Evolutionary conservation across 257 asterid species (phyloP).

Genomic region (Solanum lycopersicoides): DNA sequence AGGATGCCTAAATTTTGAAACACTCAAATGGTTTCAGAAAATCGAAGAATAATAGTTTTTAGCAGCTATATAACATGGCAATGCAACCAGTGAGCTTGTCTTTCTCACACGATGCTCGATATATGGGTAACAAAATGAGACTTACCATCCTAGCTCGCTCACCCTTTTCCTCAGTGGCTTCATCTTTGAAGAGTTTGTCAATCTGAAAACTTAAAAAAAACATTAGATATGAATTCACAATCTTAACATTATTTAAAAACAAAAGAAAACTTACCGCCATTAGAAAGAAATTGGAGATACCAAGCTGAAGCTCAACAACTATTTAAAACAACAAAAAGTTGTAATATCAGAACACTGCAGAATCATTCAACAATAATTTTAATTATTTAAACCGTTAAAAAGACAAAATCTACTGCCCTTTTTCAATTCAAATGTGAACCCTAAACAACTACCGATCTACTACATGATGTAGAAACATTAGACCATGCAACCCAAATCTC

Average conservation of each 20-base stretch:
- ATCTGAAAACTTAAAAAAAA: slow-evolving; percentile 10
- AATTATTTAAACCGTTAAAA: neutral
- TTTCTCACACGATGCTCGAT: neutral
- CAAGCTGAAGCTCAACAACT: neutral
- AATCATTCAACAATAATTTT: neutral
- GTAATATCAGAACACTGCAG: neutral
- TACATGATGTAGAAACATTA: neutral
- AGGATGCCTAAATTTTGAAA: slow-evolving; percentile 54
- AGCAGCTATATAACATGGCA: neutral
- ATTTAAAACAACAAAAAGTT: neutral
- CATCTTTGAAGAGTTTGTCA: slow-evolving; percentile 70
- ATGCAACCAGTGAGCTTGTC: neutral
- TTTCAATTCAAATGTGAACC: neutral
- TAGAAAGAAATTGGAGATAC: neutral
- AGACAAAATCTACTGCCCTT: neutral
- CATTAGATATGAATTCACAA: neutral
- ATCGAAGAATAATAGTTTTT: neutral
- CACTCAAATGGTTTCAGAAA: neutral
- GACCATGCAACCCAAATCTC: neutral
- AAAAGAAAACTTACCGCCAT: neutral
- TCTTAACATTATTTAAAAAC: neutral
- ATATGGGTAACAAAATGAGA: neutral
- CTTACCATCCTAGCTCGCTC: slow-evolving; percentile 95
- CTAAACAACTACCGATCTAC: neutral
- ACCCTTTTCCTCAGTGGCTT: slow-evolving; percentile 94